These are phyloP conservation scores for Primulina tabacum DNA, from an alignment of 257 asterid species.

Conservation along the genomic window DNA sequence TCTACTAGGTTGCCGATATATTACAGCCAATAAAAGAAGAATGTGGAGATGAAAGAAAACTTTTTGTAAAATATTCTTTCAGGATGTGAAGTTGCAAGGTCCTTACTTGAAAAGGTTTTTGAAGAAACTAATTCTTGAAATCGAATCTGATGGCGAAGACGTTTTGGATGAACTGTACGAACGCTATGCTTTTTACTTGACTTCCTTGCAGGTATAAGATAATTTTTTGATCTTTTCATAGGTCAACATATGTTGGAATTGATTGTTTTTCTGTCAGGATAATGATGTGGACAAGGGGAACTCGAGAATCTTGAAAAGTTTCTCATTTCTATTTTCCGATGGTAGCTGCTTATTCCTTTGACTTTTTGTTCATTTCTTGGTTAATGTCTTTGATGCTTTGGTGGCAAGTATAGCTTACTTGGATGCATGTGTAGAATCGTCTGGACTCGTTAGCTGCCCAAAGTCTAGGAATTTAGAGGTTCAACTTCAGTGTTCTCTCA, in stretches of 20 bases:
- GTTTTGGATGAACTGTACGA: constrained; percentile 83
- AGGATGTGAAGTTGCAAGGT: constrained; percentile 55
- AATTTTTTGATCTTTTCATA: constrained; percentile 4
- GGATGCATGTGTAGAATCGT: constrained; percentile 35
- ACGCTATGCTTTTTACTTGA: constrained; percentile 51
- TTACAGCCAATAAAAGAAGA: background rate
- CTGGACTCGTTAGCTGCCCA: constrained; percentile 35
- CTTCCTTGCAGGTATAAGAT: constrained; percentile 50
- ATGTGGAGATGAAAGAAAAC: background rate
- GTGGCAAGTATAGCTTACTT: constrained; percentile 12
- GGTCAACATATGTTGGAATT: background rate
- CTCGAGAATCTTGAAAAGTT: constrained; percentile 58
- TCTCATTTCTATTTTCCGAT: constrained; percentile 67
- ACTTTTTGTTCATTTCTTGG: background rate
- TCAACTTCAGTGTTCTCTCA: constrained; percentile 69
- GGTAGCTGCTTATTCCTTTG: constrained; percentile 33
- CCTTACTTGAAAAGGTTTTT: constrained; percentile 60
- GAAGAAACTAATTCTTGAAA: constrained; percentile 70
- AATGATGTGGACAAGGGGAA: constrained; percentile 43
- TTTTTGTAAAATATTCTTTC: constrained; percentile 15
- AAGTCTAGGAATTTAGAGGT: constrained; percentile 52
- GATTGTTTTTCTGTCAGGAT: constrained; percentile 41
- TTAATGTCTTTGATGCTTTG: constrained; percentile 7
- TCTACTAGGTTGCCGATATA: background rate
- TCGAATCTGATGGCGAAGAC: constrained; percentile 60